Base-by-base conservation (phyloP, 23 red algal genomes). In the Cyanidiococcus yangmingshanensis region DNA sequence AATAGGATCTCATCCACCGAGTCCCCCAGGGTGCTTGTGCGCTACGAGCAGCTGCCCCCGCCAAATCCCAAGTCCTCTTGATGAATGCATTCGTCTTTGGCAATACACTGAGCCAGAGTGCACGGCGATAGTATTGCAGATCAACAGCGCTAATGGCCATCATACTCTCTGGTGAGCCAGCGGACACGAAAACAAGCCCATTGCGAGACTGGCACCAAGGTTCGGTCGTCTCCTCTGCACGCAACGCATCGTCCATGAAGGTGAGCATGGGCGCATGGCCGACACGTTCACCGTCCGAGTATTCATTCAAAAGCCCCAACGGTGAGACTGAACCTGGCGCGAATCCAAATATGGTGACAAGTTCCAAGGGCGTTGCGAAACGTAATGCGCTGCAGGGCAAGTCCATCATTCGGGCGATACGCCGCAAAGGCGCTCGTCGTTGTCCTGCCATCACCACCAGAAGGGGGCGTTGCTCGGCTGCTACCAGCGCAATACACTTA, bases 201-300 rank as follows among this genome's bases (percentile, higher is more conserved):
- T 35, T 29, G 63, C 3, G 12, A 25, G 63, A 2, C 3, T 71
- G 12, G 16, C 7, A 7, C 16, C 32, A 12, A 35, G 3, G 16
- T 12, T 71, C 63, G 27, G 63, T 29, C 16, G 27, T 29, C 63
- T 25, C 63, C 3, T 29, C 32, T 7, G 16, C 12, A 25, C 63
- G 32, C 63, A 71, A 29, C 27, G 63, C 63, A 71, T 7, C 63
- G 63, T 71, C 63, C 32, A 71, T 71, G 32, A 71, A 35, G 3
- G 32, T 35, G 7, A 71, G 63, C 21, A 71, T 29, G 12, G 63
- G 63, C 27, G n/a, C 7, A 2, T 29, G 27, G n/a, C n/a, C 21
- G 45, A 7, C 45, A 21, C 21, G n/a, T 35, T 7, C 63, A 71
- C 63, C 63, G 7, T 71, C 63, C 63, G 27, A 12, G 16, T 12